Base-by-base conservation (phyloP, 208 protist genomes). In the Trypanosoma lewisi region DNA sequence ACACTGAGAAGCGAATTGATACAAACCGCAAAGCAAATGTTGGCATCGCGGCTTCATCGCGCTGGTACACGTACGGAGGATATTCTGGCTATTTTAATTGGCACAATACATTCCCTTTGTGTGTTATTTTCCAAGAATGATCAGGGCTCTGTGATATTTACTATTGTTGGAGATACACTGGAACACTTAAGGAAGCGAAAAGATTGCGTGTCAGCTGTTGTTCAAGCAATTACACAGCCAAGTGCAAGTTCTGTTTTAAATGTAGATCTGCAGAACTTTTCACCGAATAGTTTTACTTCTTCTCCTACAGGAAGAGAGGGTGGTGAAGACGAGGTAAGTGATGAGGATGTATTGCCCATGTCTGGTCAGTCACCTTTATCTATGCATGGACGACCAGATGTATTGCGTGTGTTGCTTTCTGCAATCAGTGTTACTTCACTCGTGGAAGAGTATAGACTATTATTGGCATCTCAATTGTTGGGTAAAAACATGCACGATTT, bases 1-100 rank as follows among this genome's bases (percentile, higher is more conserved):
- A 68, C 64, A 19, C 47, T 95, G 6, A 85, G 80, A 54, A 50
- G 72, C 34, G 78, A 89, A 58, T 73, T 95, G 31, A 75, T 87
- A 25, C 48, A 77, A 36, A 80, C 57, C 12, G 75, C 83, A 44
- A 82, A 81, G 34, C 45, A 54, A n/a, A 70, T 95, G 53, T 71
- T 95, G 36, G 77, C 82, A 4, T 71, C 82, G 6, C 83, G 86
- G 3, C 75, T 95, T 70, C 86, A 95, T 69, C 78, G 83, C 28
- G 86, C 89, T 11, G 89, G 89, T 21, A 91, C 87, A 4, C 75
- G 84, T 42, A 95, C 89, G 7, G 85, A 95, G 62, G 85, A 93
- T 62, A 91, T 95, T 51, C 64, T 95, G 19, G 78, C 75, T 30
- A 89, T 93, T 63, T 76, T 95, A 17, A 80, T 82, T 55, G 85